phyloP scores from a whole-genome alignment of 306 rosid genomes.

The Ormosia semicastrata region DNA sequence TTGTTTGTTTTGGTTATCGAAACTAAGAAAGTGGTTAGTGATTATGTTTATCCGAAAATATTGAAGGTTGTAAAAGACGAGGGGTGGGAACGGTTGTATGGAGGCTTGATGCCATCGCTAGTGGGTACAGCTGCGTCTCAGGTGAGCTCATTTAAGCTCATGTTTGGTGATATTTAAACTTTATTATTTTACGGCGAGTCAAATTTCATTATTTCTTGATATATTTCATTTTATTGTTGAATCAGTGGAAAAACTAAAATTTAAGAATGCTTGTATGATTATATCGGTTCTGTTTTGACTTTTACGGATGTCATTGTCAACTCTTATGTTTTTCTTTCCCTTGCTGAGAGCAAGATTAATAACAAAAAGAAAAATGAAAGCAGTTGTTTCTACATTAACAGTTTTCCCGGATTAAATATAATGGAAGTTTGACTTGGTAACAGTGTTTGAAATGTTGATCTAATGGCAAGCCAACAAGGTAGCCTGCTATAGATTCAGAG shows the following conservation, averaged over 20 bases:
- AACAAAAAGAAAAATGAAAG: too few species aligned
- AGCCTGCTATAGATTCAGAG: too few species aligned
- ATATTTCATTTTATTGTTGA: background rate
- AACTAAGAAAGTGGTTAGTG: background rate
- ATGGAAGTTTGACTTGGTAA: too few species aligned
- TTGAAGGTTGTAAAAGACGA: constrained; percentile 78
- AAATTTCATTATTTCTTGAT: background rate
- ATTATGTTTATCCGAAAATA: constrained; percentile 1
- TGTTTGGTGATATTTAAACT: background rate
- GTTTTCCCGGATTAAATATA: too few species aligned
- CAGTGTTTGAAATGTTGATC: too few species aligned
- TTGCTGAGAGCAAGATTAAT: too few species aligned
- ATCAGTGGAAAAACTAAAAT: background rate
- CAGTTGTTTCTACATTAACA: too few species aligned
- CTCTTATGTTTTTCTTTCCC: background rate
- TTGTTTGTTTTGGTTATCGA: background rate
- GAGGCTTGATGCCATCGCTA: constrained; percentile 84
- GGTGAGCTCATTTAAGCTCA: constrained; percentile 54
- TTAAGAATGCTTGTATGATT: too few species aligned
- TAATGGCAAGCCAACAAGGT: too few species aligned
- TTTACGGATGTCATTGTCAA: too few species aligned
- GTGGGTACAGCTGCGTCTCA: constrained; percentile 93
- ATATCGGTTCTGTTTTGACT: too few species aligned
- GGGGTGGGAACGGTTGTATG: constrained; percentile 89
- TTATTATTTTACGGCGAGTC: background rate